Evolutionary conservation across 2,329 filamentous ascomycete genomes (phyloP), one percentile per base, ranked within the genome.

Genomic region (Escovopsis sp.): DNA sequence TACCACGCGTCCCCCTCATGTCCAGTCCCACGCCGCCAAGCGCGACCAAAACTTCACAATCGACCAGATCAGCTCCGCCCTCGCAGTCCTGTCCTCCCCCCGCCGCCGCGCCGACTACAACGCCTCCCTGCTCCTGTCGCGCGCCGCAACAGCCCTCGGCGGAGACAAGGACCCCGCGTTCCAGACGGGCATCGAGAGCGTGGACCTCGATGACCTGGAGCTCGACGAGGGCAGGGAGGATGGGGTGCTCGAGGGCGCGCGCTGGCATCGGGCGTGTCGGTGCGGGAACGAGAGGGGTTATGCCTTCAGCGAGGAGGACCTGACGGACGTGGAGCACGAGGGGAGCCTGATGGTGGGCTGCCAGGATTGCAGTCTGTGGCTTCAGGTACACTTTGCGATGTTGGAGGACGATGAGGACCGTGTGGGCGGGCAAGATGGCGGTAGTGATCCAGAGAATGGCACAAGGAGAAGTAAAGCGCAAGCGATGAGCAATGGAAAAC

Each of bases 291-390:
- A 62, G 23, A 61, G 65, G 27, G 75, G 75, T 1, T 80, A 72
- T 48, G 51, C 66, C 19, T 67, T 79, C 41, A 56, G 53, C 13
- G 75, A 79, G 53, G 54, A 52, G 8, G 72, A 79, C 48, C 56
- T 80, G 33, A 68, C 74, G 43, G 70, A 68, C 48, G 68, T 65
- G 27, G 64, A 61, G 31, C 68, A 71, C 34, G 61, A 69, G 41
- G 68, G 74, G 8, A 71, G 76, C 48, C 52, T 79, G 32, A 62
- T 77, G 51, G 73, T 80, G 28, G 75, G 71, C 10, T 80, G 76
- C 47, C 61, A 63, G 37, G 75, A 78, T 45, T 80, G 76, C 44
- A 79, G 75, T 48, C 57, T 80, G 31, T 79, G 73, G 73, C 51
- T 79, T 35, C 66, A 67, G 37, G 72, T 80, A 27, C 63, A 74